Percentiles rank a stretch among this genome's conserved stretches.
Conservation (phyloP, 495 filamentous ascomycete species). For the Podospora pseudoanserina region DNA sequence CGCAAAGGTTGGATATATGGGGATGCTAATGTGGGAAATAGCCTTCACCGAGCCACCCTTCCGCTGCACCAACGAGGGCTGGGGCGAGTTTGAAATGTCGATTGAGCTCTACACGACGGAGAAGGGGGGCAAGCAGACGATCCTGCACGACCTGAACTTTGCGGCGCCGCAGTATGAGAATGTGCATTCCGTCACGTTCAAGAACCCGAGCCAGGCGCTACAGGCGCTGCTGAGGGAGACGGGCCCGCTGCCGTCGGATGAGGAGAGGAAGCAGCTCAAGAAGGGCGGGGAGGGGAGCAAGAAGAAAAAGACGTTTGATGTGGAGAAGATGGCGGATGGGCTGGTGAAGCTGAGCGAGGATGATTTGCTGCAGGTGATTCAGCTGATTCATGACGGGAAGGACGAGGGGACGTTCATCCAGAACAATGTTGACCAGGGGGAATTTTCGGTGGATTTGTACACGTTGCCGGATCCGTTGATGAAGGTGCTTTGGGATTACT, state of each 20-base stretch:
- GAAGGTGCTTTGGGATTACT: conserved; percentile 93
- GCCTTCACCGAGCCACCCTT: conserved; percentile 83
- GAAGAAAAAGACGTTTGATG: conserved; percentile 84
- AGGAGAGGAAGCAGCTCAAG: conserved; percentile 51
- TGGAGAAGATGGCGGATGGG: conserved; percentile 90
- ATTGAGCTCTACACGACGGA: conserved; percentile 78
- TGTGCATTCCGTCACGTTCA: conserved; percentile 78
- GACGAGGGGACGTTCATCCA: conserved; percentile 87
- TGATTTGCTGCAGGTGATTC: conserved; percentile 88
- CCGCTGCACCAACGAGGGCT: conserved; percentile 86
- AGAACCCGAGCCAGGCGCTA: conserved; percentile 83
- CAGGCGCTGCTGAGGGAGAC: conserved; percentile 70
- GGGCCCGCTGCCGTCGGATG: conserved; percentile 77
- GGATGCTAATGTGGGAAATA: conserved; percentile 33
- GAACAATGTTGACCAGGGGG: conserved; percentile 94
- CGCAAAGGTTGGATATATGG: conserved; percentile 1
- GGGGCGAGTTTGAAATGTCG: conserved; percentile 98
- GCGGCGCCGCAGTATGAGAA: conserved; percentile 73
- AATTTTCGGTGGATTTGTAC: conserved; percentile 98
- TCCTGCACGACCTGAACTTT: conserved; percentile 93
- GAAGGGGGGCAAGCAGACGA: conserved; percentile 74
- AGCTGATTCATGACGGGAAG: conserved; percentile 98
- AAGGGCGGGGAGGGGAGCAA: conserved; percentile 66
- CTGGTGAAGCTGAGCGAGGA: conserved; percentile 44
- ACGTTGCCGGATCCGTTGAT: conserved; percentile 78